Evolutionary conservation across 768 basidiomycete species (phyloP), one percentile per base, ranked within the genome.

Genomic region (Baorangia bicolor): DNA sequence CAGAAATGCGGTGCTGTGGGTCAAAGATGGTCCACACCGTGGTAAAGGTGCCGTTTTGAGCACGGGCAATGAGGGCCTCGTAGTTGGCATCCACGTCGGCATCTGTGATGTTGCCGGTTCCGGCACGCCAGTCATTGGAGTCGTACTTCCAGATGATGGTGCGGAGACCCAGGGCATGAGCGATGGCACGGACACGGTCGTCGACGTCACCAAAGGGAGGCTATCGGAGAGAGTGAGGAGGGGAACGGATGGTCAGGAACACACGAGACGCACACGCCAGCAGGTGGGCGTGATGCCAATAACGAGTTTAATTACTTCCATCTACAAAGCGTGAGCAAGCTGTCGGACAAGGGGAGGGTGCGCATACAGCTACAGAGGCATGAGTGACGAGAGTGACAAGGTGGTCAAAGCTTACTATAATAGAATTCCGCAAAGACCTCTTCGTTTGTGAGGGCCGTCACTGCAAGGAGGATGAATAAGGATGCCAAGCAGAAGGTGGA

Each of bases 381-480:
- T 60, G 21, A 66, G 65, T 23, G 34, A 40, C 4, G 45, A 27
- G 5, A 0, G 10, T 5, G 23, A 14, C n/a, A 10, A 28, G 25
- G 23, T 18, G 5, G 38, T 5, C 6, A 5, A 50, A 11, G 69
- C 82, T 34, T 59, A 81, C 83, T 84, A 71, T 90, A 93, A 56
- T 86, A 90, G 18, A 93, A 75, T 69, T 92, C 90, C 4, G 89
- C 89, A 54, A 91, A 89, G 5, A 83, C 86, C 57, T 86, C 73
- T 60, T 82, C 74, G 64, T 84, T 91, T 10, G 77, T 70, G 39
- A 87, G 74, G 2, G 81, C 64, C 0, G 87, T 87, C 81, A 80
- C 83, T 84, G 53, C 2, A 47, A 6, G 12, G 14, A 30, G 44
- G 31, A 35, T 53, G 25, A 59, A 45, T 18, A 35, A 21, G n/a